Percentiles rank a stretch among this genome's conserved stretches.
These are phyloP conservation scores for Phytopythium cucurbitacearum DNA, from an alignment of 352 stramenopile genomes.

Conservation along the genomic window DNA sequence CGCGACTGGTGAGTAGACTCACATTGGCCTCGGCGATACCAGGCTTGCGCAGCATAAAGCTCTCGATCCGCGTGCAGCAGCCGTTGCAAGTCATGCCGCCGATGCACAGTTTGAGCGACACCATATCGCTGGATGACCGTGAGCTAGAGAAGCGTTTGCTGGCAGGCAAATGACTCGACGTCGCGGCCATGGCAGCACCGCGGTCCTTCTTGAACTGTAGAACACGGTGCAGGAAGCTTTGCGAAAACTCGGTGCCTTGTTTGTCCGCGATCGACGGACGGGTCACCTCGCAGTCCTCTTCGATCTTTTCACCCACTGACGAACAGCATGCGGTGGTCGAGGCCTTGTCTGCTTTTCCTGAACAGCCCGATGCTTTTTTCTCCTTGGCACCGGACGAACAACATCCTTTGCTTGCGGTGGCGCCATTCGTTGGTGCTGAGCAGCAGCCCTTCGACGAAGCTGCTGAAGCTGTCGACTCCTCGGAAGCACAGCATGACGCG, in stretches of 20 bases:
- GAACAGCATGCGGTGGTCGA: conserved; percentile 6
- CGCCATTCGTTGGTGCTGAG: too few relatives aligned
- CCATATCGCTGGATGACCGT: conserved; percentile 12
- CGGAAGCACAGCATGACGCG: too few relatives aligned
- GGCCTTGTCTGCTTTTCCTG: background rate
- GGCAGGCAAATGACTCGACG: background rate
- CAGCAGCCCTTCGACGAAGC: too few relatives aligned
- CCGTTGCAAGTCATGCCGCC: conserved; percentile 85
- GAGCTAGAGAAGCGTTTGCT: conserved; percentile 14
- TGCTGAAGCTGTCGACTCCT: too few relatives aligned
- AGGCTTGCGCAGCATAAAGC: conserved; percentile 44
- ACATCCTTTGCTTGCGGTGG: too few relatives aligned
- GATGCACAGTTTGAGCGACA: conserved; percentile 53
- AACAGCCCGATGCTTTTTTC: background rate
- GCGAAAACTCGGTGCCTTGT: conserved; percentile 7
- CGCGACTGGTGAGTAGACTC: conserved; percentile 54
- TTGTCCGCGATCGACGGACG: conserved; percentile 4
- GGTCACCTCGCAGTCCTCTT: conserved; percentile 2
- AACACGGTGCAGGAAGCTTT: conserved; percentile 38
- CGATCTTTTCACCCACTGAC: background rate
- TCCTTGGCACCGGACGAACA: too few relatives aligned
- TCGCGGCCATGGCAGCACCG: conserved; percentile 12
- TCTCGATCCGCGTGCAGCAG: conserved; percentile 84
- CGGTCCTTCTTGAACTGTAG: conserved; percentile 32
- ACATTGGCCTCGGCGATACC: conserved; percentile 63